Conservation (phyloP, 495 filamentous ascomycete genomes). For the Lentithecium fluviatile region DNA sequence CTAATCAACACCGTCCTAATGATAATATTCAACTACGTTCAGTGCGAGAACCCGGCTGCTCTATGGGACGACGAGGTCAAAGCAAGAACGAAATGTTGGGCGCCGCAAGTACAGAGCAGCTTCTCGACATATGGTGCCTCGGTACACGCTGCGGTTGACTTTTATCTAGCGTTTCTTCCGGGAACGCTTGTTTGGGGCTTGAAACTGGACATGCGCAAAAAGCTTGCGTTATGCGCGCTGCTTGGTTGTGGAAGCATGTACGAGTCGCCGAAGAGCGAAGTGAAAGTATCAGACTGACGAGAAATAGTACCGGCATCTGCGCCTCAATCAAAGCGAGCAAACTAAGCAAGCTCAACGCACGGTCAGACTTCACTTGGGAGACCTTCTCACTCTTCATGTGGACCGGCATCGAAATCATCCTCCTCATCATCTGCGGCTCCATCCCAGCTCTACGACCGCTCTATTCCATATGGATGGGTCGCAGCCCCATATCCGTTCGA, state of each 20-base stretch:
- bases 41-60: constrained; percentile 22
- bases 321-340: constrained; percentile 18
- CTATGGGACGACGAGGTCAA: constrained; percentile 15
- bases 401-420: constrained; percentile 30
- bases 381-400: constrained; percentile 17
- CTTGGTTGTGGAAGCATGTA: constrained; percentile 26
- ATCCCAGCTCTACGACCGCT: constrained; percentile 24
- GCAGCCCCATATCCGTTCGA: too few species aligned
- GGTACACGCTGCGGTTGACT: constrained; percentile 10
- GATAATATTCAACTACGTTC: constrained; percentile 23
- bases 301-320: constrained; percentile 18
- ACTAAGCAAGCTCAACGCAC: constrained; percentile 1
- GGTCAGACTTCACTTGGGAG: constrained; percentile 24
- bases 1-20: constrained; percentile 21
- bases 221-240: constrained; percentile 14
- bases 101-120: constrained; percentile 21
- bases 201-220: constrained; percentile 15
- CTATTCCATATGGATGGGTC: constrained; percentile 22
- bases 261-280: neutral
- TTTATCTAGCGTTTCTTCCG: constrained; percentile 16
- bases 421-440: constrained; percentile 23
- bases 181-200: constrained; percentile 21
- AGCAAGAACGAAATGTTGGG: constrained; percentile 20
- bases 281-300: neutral
- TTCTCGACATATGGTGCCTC: constrained; percentile 19